These are phyloP conservation scores for Phoma sp. DNA, from an alignment of 2,329 filamentous ascomycete genomes.

Conservation along the genomic window DNA sequence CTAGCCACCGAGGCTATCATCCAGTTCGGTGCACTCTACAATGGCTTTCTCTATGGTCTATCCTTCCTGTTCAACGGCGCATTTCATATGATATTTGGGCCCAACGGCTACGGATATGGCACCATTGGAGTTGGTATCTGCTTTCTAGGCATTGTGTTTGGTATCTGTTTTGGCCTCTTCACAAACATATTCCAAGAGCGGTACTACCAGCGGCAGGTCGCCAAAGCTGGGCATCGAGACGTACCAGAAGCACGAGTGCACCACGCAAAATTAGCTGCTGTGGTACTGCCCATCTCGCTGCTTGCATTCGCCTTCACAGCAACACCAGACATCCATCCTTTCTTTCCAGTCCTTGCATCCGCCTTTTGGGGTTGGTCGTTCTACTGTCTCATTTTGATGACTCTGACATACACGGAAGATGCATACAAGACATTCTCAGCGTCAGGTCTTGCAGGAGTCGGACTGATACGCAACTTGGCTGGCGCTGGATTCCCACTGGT, in stretches of 20 bases:
- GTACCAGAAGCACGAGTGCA: constrained; percentile 55
- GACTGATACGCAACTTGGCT: constrained; percentile 49
- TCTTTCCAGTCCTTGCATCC: constrained; percentile 59
- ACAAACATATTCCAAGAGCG: constrained; percentile 57
- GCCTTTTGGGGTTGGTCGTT: constrained; percentile 61
- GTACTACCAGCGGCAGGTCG: constrained; percentile 50
- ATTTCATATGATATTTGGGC: constrained; percentile 59
- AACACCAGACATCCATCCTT: constrained; percentile 34
- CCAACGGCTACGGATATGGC: constrained; percentile 52
- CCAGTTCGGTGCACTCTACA: constrained; percentile 58
- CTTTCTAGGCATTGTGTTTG: constrained; percentile 51
- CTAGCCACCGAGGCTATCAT: constrained; percentile 58
- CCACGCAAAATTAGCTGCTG: constrained; percentile 50
- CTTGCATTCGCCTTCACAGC: constrained; percentile 49
- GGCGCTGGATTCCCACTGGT: constrained; percentile 46
- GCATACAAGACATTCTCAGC: constrained; percentile 56
- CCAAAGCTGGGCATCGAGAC: constrained; percentile 40
- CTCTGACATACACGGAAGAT: constrained; percentile 59
- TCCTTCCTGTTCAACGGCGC: constrained; percentile 60
- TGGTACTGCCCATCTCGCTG: constrained; percentile 46
- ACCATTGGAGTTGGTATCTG: constrained; percentile 51
- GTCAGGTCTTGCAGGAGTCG: constrained; percentile 52
- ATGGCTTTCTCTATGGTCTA: constrained; percentile 59
- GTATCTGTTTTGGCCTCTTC: constrained; percentile 54
- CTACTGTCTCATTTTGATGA: constrained; percentile 60